Evolutionary conservation across 2,329 filamentous ascomycete genomes (phyloP).

Genomic region (Chaetothyriales sp.): DNA sequence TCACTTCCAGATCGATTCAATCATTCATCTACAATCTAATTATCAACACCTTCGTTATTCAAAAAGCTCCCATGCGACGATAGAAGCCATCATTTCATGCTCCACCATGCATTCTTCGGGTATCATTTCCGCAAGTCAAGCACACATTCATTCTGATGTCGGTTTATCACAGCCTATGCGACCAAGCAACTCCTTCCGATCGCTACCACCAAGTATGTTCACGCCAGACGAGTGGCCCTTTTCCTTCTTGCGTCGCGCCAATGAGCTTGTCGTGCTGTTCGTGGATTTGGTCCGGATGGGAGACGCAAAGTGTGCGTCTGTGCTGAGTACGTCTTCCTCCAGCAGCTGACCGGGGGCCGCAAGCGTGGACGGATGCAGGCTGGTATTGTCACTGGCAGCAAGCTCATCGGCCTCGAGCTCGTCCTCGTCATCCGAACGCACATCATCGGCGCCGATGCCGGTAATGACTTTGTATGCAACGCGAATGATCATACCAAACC

Average conservation of each 20-base stretch:
- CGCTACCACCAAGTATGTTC: slow-evolving; percentile 13
- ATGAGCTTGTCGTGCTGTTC: slow-evolving; percentile 3
- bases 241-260: slow-evolving; percentile 6
- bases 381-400: slow-evolving; percentile 1
- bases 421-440: slow-evolving; percentile 71
- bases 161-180: slow-evolving; percentile 22
- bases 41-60: background rate
- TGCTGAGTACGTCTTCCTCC: slow-evolving; percentile 14
- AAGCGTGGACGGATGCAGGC: background rate
- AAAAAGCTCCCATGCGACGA: background rate
- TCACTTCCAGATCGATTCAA: background rate
- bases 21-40: background rate
- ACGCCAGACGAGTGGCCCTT: slow-evolving; percentile 14
- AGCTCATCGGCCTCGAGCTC: slow-evolving; percentile 46
- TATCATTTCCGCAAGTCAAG: background rate
- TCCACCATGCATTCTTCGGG: background rate
- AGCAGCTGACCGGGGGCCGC: slow-evolving; percentile 3
- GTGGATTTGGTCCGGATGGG: slow-evolving; percentile 5
- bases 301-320: slow-evolving; percentile 9
- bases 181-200: slow-evolving; percentile 21
- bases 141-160: background rate
- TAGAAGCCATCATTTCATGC: background rate
- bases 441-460: slow-evolving; percentile 67
- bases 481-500: slow-evolving; percentile 78
- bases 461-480: slow-evolving; percentile 68